Conservation (phyloP, 441 rosid species). For the Erodium texanum region DNA sequence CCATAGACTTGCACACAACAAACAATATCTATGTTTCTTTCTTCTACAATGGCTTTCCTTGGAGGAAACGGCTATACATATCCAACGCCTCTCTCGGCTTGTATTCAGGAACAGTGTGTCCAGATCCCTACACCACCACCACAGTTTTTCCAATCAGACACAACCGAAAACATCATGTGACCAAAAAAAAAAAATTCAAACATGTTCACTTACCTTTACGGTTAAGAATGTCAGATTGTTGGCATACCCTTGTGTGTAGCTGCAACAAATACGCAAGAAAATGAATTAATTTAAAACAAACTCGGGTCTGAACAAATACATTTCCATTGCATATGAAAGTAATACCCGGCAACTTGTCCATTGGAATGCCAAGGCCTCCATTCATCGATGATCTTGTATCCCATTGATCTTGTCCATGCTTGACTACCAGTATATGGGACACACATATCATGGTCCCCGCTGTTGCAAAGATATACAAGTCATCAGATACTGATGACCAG, state of each 20-base stretch:
- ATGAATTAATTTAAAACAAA: not conserved
- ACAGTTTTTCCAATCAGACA: not conserved
- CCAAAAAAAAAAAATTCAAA: not conserved
- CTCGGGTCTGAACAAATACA: not conserved
- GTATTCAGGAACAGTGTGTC: conserved; percentile 82
- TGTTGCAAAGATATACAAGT: conserved; percentile 17
- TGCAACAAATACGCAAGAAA: not conserved
- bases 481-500: not conserved
- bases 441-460: conserved; percentile 88
- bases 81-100: conserved; percentile 66
- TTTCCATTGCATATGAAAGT: not conserved
- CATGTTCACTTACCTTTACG: not conserved
- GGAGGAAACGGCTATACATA: conserved; percentile 63
- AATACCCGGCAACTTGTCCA: conserved; percentile 68
- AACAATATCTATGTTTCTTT: not conserved
- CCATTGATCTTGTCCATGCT: conserved; percentile 85
- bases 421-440: conserved; percentile 80
- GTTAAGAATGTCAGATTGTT: not conserved
- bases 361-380: conserved; percentile 76
- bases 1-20: too few relatives aligned
- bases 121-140: conserved; percentile 52
- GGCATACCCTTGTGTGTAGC: not conserved
- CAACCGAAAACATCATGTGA: not conserved
- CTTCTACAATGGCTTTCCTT: conserved; percentile 24
- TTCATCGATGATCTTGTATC: conserved; percentile 56